Conservation (phyloP, 2,329 filamentous ascomycete genomes). For the Paraphaeosphaeria minitans region DNA sequence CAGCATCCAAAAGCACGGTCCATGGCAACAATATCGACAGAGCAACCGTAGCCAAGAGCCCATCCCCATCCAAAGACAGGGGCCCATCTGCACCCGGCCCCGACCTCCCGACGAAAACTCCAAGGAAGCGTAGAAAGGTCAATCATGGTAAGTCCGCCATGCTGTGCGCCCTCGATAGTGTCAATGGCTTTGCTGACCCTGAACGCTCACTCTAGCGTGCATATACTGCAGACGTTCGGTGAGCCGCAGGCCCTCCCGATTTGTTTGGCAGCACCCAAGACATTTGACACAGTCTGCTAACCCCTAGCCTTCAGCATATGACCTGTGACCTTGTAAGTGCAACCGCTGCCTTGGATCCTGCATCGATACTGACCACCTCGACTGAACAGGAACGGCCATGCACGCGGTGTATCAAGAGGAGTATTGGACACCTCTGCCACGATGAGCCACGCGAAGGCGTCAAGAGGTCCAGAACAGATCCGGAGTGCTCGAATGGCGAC, state of each 20-base stretch:
- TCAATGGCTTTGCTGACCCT: constrained; percentile 37
- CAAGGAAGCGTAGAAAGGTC: constrained; percentile 60
- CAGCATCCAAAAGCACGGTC: constrained; percentile 34
- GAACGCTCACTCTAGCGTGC: constrained; percentile 47
- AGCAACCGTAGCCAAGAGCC: constrained; percentile 32
- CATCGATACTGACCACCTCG: constrained; percentile 44
- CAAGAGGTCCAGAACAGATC: constrained; percentile 74
- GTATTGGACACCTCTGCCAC: constrained; percentile 97
- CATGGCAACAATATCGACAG: constrained; percentile 35
- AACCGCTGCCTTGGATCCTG: constrained; percentile 13
- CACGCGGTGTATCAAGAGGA: constrained; percentile 96
- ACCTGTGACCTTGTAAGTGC: constrained; percentile 57
- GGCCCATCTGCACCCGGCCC: constrained; percentile 33
- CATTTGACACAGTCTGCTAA: constrained; percentile 41
- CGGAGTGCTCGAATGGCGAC: constrained; percentile 43
- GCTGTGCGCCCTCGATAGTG: constrained; percentile 28
- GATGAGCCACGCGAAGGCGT: constrained; percentile 88
- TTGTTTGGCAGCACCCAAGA: constrained; percentile 25
- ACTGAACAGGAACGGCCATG: constrained; percentile 83
- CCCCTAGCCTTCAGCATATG: constrained; percentile 53
- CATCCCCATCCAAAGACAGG: constrained; percentile 37
- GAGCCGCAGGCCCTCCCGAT: constrained; percentile 41
- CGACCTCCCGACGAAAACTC: constrained; percentile 39
- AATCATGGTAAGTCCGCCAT: constrained; percentile 53
- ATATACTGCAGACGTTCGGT: constrained; percentile 60